Conservation (phyloP, 208 protist species). For the Trichomonas vaginalis region DNA sequence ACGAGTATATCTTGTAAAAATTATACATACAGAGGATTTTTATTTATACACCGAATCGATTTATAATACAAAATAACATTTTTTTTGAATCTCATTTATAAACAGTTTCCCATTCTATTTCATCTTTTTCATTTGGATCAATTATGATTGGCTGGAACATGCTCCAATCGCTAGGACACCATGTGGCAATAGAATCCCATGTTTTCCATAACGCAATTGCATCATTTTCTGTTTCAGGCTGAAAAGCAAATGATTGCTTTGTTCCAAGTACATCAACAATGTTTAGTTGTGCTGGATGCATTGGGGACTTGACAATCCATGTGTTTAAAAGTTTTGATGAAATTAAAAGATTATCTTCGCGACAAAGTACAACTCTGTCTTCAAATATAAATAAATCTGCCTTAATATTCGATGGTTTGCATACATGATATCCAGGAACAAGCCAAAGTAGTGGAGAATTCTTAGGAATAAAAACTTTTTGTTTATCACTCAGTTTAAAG, state of each 20-base stretch:
- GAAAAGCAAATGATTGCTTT: neutral
- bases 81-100: neutral
- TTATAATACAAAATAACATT: no score
- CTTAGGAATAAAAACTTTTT: neutral
- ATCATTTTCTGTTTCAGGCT: neutral
- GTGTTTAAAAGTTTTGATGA: neutral
- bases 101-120: neutral
- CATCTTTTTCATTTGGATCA: neutral
- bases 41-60: no score
- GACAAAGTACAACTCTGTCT: neutral
- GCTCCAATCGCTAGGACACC: neutral
- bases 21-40: no score
- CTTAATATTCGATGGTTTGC: neutral
- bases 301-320: neutral
- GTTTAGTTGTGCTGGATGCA: neutral
- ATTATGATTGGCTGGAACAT: neutral
- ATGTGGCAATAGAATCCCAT: neutral
- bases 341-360: neutral
- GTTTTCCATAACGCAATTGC: neutral
- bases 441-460: neutral
- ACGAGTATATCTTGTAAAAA: no score
- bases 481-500: neutral
- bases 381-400: neutral
- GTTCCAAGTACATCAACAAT: neutral
- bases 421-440: neutral